Evolutionary conservation across 345 rosid species (phyloP), one percentile per base, ranked within the genome.

Genomic region (Boechera stricta): DNA sequence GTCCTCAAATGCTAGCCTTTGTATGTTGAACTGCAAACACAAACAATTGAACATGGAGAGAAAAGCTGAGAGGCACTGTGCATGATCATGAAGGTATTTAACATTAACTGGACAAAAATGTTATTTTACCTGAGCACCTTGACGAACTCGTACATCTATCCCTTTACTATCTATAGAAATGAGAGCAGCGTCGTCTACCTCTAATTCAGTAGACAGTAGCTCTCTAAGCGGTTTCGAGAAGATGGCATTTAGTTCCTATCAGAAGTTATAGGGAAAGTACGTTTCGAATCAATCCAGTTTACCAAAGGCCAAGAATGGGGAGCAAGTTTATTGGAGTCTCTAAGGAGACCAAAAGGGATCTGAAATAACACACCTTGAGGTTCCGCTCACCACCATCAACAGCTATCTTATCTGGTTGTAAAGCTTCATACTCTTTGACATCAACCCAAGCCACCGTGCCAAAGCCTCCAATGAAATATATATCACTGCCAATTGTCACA

Each of bases 381-480:
- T 87, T 85, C 60, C 88, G 90, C 82, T 92, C 97, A n/a, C 90
- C 99, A 33, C 98, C 99, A 73, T 92, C 89, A 36, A 91, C 94
- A 41, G 99, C 98, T 64, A 95, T 95, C 81, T 86, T 95, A 81
- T 95, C 99, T 10, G 99, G 99, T 29, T 82, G 82, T 82, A 95
- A 78, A 48, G 86, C 80, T 75, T 92, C 91, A 5, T 90, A 92
- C 85, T 95, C 98, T 81, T 84, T 85, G 47, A 92, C 97, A 86
- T 92, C 89, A 16, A 95, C 96, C 99, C 99, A 95, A 48, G 97
- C 99, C 75, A 95, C 96, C 2, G 99, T 92, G 63, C 99, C 99
- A 79, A 95, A 95, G 71, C 99, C 99, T 81, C 99, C 99, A 60
- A 95, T 91, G 81, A 95, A 95, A 78, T 92, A 95, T 80, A 95